Percentiles rank a stretch among this genome's conserved stretches.
These are phyloP conservation scores for Lathyrus oleraceus DNA, from an alignment of 306 rosid genomes.

Conservation along the genomic window DNA sequence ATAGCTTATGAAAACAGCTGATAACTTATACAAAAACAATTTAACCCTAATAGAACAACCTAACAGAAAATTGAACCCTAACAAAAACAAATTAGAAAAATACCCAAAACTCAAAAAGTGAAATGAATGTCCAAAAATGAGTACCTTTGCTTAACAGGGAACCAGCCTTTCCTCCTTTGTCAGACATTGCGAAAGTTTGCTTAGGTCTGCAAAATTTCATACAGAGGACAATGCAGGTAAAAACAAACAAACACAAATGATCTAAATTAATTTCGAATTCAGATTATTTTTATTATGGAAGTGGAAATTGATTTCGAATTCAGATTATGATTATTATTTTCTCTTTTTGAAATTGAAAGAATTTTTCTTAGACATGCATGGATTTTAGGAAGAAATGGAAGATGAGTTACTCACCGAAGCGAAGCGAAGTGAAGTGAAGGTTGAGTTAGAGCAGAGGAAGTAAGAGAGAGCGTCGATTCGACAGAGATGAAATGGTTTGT, in stretches of 20 bases:
- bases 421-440: too few relatives aligned
- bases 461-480: too few relatives aligned
- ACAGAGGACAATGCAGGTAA: slow-evolving; percentile 31
- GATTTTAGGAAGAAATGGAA: too few relatives aligned
- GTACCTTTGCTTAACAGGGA: slow-evolving; percentile 45
- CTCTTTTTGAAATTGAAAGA: neutral
- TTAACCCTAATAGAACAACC: slow-evolving; percentile 19
- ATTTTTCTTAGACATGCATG: too few relatives aligned
- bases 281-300: neutral
- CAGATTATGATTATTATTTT: neutral
- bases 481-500: too few relatives aligned
- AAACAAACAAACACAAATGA: slow-evolving; percentile 21
- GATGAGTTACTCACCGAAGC: too few relatives aligned
- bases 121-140: slow-evolving; percentile 21
- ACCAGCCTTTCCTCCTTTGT: slow-evolving; percentile 68
- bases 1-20: too few relatives aligned
- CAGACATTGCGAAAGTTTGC: slow-evolving; percentile 48
- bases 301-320: neutral
- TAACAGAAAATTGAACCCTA: slow-evolving; percentile 25
- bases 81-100: neutral
- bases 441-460: too few relatives aligned
- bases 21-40: too few relatives aligned
- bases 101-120: neutral
- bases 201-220: slow-evolving; percentile 38
- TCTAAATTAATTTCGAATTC: neutral